phyloP scores from a whole-genome alignment of 2,329 filamentous ascomycete genomes.

The Davidsoniella neocaledoniae region DNA sequence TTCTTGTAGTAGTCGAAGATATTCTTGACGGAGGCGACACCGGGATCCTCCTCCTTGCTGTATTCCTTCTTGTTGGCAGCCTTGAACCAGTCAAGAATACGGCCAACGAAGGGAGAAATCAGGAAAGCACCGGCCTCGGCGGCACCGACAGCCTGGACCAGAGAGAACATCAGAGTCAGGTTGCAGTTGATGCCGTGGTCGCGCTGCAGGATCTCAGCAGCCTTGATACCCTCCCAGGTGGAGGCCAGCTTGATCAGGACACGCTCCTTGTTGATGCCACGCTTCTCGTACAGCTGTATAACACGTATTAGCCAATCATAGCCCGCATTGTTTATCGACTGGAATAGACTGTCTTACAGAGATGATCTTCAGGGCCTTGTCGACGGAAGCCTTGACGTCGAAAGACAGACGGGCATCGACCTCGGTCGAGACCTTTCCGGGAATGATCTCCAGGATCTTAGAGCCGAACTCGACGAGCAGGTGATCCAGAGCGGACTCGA shows the following conservation, averaged over 20 bases:
- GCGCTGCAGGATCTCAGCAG: constrained; percentile 87
- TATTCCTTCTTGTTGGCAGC: constrained; percentile 87
- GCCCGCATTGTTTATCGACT: not conserved
- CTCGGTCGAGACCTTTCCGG: constrained; percentile 97
- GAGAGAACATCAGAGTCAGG: constrained; percentile 97
- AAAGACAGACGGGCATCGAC: constrained; percentile 95
- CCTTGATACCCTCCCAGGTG: constrained; percentile 99
- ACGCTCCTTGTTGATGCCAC: constrained; percentile 84
- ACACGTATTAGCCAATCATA: not conserved
- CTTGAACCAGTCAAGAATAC: constrained; percentile 99
- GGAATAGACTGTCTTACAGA: constrained; percentile 41
- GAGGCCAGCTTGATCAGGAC: constrained; percentile 98
- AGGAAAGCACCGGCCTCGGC: constrained; percentile 93
- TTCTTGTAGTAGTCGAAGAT: constrained; percentile 99
- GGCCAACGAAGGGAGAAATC: constrained; percentile 97
- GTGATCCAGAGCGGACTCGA: constrained; percentile 79
- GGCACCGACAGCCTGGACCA: constrained; percentile 83
- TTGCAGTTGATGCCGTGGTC: constrained; percentile 97
- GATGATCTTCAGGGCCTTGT: constrained; percentile 96
- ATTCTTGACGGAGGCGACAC: constrained; percentile 78
- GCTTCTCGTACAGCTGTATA: constrained; percentile 73
- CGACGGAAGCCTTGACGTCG: constrained; percentile 75
- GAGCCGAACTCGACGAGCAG: constrained; percentile 96
- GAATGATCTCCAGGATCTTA: constrained; percentile 92
- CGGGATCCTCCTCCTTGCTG: constrained; percentile 76